Base-by-base conservation (phyloP, 179 eudicot genomes). In the Spinacia oleracea region DNA sequence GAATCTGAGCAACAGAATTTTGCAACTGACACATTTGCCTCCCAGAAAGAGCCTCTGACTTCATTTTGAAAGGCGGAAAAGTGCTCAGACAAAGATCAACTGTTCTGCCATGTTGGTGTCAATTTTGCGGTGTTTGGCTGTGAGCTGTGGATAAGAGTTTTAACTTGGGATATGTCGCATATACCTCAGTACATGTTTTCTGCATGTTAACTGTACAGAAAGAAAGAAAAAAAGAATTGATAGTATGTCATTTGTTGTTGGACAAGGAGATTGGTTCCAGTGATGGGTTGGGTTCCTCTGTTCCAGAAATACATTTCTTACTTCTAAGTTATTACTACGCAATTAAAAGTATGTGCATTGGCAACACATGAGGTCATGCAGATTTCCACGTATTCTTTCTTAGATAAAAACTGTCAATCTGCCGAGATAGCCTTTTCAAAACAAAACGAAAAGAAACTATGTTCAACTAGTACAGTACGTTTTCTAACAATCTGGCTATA, bases 1-100 rank as follows among this genome's bases (percentile, higher is more conserved):
- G 71, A 73, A 73, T 9, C 53, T 20, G 60, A 74, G 27, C 74
- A 29, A 48, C 74, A 18, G 4, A 72, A 51, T 32, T 72, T 72
- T 25, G 16, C 23, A 1, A 72, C 60, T 48, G 16, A 51, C 9
- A 71, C 73, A 51, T 55, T 11, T 71, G 40, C 40, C 51, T 50
- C 40, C 20, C 20, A 31, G 29, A 38, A 27, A 48, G 74, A 71
- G 42, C 59, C 12, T 23, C 25, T 46, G 56, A 2, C 21, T 48
- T 10, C 8, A 42, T 2, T 23, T 46, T 18, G 38, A 48, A 15
- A 50, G 38, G 32, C 40, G 0, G 51, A n/a, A 71, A 14, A 27
- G 73, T 46, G 58, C 43, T 50, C 43, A 1, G 32, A 18, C 29
- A 32, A n/a, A 32, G 27, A 32, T 70, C n/a, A 27, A 46, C 34